phyloP scores from a whole-genome alignment of 1,284 basidiomycete genomes.

The Fomitiporia mediterranea region DNA sequence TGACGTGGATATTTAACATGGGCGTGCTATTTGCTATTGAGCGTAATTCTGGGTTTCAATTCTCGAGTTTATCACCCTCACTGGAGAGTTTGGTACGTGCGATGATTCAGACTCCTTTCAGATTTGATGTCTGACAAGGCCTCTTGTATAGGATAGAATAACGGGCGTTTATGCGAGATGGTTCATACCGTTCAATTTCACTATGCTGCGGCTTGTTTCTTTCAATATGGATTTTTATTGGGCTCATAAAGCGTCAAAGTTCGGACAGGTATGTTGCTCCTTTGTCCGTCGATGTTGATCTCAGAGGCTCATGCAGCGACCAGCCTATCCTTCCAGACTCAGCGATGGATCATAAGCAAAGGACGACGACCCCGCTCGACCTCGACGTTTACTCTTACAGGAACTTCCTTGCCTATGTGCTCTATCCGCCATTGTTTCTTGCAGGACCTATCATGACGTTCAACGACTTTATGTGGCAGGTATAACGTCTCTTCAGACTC shows the following conservation, averaged over 20 bases:
- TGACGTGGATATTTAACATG: constrained; percentile 79
- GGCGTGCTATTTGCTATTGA: constrained; percentile 78
- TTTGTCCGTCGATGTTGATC: background rate
- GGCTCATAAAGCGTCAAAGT: constrained; percentile 46
- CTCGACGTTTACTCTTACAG: constrained; percentile 48
- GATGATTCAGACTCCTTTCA: background rate
- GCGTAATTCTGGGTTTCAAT: constrained; percentile 71
- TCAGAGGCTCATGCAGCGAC: constrained; percentile 3
- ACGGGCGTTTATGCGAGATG: constrained; percentile 79
- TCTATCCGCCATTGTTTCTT: constrained; percentile 94
- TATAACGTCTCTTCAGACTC: constrained; percentile 29
- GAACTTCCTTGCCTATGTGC: constrained; percentile 69
- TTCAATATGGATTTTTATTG: constrained; percentile 93
- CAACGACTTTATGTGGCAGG: constrained; percentile 94
- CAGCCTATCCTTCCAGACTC: constrained; percentile 31
- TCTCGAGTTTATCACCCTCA: constrained; percentile 49
- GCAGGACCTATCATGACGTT: constrained; percentile 96
- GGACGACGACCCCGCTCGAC: constrained; percentile 43
- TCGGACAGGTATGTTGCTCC: constrained; percentile 18
- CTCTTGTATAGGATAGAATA: constrained; percentile 56
- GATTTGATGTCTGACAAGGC: background rate
- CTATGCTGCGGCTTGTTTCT: constrained; percentile 90
- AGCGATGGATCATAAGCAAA: constrained; percentile 50
- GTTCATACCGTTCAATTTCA: constrained; percentile 96
- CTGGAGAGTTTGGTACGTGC: constrained; percentile 52